Conservation (phyloP, 371 early-diverging fungal genomes). For the Entomophthora muscae region DNA sequence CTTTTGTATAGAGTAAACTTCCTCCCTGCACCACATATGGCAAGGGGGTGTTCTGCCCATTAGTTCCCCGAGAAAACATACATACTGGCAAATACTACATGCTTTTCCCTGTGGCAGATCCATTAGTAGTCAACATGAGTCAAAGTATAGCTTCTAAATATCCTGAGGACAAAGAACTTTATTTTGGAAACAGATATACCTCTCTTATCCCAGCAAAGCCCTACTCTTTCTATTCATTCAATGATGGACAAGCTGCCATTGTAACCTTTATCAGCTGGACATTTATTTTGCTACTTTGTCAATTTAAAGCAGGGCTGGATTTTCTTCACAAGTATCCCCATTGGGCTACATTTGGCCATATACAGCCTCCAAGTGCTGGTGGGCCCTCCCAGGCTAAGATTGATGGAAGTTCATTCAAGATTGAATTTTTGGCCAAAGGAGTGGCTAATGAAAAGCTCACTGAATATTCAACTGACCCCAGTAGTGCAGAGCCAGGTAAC, state of each 20-base stretch:
- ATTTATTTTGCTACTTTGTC: not conserved
- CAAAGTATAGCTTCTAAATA: not conserved
- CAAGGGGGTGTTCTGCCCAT: not conserved
- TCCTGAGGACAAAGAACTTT: not conserved
- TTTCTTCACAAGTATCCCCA: not conserved
- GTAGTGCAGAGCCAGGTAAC: not conserved
- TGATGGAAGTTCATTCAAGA: not conserved
- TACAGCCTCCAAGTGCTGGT: not conserved
- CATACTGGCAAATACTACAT: not conserved
- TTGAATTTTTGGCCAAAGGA: constrained; percentile 1
- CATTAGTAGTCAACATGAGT: not conserved
- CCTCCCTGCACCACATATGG: not conserved
- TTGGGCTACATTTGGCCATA: not conserved
- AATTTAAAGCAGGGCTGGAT: not conserved
- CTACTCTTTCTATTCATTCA: not conserved
- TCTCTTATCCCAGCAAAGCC: not conserved
- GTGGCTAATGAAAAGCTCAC: not conserved
- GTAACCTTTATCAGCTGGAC: not conserved
- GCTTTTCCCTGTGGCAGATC: not conserved
- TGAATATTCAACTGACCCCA: not conserved
- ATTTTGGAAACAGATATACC: not conserved
- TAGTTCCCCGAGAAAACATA: not conserved
- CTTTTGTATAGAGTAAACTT: not conserved
- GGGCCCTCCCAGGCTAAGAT: not conserved
- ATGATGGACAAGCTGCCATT: not conserved